Evolutionary conservation across 2,329 filamentous ascomycete species (phyloP).

Genomic region (Paecilomyces niveus): DNA sequence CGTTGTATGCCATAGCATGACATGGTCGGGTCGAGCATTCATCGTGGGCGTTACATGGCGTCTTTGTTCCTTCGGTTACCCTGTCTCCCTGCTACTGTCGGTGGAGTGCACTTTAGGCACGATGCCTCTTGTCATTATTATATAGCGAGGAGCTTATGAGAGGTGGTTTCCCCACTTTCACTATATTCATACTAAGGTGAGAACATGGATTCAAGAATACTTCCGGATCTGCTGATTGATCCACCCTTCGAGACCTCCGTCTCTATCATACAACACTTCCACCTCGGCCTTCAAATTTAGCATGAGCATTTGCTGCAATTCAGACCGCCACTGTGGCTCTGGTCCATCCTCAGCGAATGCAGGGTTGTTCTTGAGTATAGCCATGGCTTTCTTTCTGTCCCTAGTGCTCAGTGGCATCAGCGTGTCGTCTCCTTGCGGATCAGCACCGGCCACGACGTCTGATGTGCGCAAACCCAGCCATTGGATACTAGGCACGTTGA

Average conservation of each 20-base stretch:
- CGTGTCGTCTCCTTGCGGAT: constrained; percentile 14
- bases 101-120: background rate
- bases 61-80: background rate
- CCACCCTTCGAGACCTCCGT: constrained; percentile 37
- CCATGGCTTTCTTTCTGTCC: constrained; percentile 48
- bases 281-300: constrained; percentile 57
- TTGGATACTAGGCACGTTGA: constrained; percentile 41
- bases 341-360: constrained; percentile 37
- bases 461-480: constrained; percentile 53
- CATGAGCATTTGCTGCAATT: constrained; percentile 57
- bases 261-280: constrained; percentile 45
- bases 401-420: constrained; percentile 43
- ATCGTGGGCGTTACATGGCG: background rate
- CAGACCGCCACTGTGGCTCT: constrained; percentile 40
- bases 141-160: background rate
- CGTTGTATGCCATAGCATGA: background rate
- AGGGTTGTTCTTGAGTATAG: constrained; percentile 45
- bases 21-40: background rate
- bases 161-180: background rate
- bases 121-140: background rate
- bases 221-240: constrained; percentile 23
- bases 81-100: background rate
- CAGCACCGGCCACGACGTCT: constrained; percentile 26
- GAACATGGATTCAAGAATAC: background rate
- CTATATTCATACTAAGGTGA: background rate